These are phyloP conservation scores for Lophium mytilinum DNA, from an alignment of 495 filamentous ascomycete genomes.

Conservation along the genomic window DNA sequence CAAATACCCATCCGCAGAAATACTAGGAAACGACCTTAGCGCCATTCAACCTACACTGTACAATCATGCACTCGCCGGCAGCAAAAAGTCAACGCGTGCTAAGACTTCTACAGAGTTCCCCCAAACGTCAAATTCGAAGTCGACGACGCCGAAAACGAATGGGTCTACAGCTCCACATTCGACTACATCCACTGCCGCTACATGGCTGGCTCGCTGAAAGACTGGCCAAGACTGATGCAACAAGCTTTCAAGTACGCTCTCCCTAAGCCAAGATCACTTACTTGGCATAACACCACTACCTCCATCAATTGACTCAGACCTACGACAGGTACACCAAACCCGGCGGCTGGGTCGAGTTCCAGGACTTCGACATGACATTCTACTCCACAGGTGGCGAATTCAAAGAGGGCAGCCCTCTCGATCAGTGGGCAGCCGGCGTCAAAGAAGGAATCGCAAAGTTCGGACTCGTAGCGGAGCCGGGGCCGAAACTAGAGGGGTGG, in stretches of 20 bases:
- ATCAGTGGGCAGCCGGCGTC: constrained; percentile 26
- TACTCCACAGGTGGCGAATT: constrained; percentile 39
- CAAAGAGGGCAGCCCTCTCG: constrained; percentile 28
- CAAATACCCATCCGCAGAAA: constrained; percentile 2
- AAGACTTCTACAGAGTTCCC: constrained; percentile 29
- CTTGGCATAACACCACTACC: too few relatives aligned
- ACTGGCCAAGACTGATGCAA: constrained; percentile 34
- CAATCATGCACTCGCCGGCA: neutral
- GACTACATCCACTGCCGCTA: constrained; percentile 51
- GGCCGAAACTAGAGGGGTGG: constrained; percentile 16
- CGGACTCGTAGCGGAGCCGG: constrained; percentile 20
- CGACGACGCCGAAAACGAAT: constrained; percentile 42
- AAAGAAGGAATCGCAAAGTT: constrained; percentile 7
- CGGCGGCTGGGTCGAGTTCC: constrained; percentile 48
- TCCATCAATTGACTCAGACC: neutral
- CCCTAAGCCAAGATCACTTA: too few relatives aligned
- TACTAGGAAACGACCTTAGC: constrained; percentile 27
- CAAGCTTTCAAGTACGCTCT: constrained; percentile 29
- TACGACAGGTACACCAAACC: constrained; percentile 32
- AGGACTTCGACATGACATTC: constrained; percentile 38
- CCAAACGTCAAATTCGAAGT: constrained; percentile 46
- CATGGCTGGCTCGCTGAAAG: constrained; percentile 42
- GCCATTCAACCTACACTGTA: constrained; percentile 35
- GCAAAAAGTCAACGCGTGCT: constrained; percentile 3
- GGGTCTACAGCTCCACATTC: constrained; percentile 37